Evolutionary conservation across 2,329 filamentous ascomycete species (phyloP), one percentile per base, ranked within the genome.

Genomic region (Trichothecium roseum): DNA sequence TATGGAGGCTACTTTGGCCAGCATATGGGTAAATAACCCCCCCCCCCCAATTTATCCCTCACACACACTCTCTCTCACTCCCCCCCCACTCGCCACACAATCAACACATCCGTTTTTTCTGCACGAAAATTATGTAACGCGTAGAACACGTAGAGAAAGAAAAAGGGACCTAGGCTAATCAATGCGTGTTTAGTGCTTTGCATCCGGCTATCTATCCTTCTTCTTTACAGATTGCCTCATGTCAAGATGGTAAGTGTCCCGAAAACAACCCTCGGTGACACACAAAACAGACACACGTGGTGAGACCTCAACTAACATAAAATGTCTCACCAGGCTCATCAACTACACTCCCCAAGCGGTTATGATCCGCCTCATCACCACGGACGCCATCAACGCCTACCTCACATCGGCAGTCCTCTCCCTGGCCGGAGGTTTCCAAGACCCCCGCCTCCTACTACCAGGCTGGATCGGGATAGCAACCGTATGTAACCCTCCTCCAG

Each of bases 171-270:
- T n/a, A n/a, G 10, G 20, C 20, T 24, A 10, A 24, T 46, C 29
- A 40, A 39, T 6, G 18, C 26, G 4, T 18, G 28, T 34, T 16
- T 49, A 85, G 82, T 86, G 81, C 61, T 77, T 74, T 50, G 78
- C 81, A 39, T 84, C 81, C 15, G 83, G 79, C 36, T 85, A 86
- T 56, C 69, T 87, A 40, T 82, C 81, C 34, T 88, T 85, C 57
- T 84, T 85, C 63, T 88, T 88, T 54, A 84, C 81, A 38, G 83
- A 88, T 59, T 85, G 82, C 57, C 72, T 88, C 49, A 87, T 88
- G 82, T 86, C 81, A 42, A 68, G 84, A 59, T 88, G 83, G 81
- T 84, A 52, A 30, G 29, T 9, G 29, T 10, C 12, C 14, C 14
- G 5, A 31, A 16, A 3, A 18, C 5, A 18, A 14, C 13, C 18